Evolutionary conservation across 2,329 filamentous ascomycete species (phyloP), one percentile per base, ranked within the genome.

Genomic region (Cadophora gregata): DNA sequence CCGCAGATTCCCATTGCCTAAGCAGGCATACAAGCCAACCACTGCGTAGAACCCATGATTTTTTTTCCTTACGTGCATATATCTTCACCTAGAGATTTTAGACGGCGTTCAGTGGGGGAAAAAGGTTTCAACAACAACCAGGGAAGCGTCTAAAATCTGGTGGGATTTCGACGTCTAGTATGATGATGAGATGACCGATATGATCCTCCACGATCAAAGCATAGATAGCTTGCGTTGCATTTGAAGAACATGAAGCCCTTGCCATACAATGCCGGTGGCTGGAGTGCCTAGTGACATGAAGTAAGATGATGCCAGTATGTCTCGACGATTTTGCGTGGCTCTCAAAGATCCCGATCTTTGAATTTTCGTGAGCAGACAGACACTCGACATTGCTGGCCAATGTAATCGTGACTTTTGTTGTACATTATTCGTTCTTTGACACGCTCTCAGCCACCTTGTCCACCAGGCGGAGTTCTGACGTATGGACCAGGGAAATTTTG

Each of bases 1-100:
- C 60, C 71, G 69, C 77, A 93, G 91, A 73, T 94, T 88, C 84
- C 92, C 92, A 73, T 91, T 88, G 84, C 91, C 91, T 76, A 94
- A 95, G 86, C 88, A 94, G 81, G 83, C 87, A 72, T 95, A 93
- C 81, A 80, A 85, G 74, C 78, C 84, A 70, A 81, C 81, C 53
- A 68, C 65, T 64, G 62, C 75, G 55, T 74, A 74, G 63, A 38
- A 55, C 31, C 27, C n/a, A 69, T 50, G 60, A 62, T n/a, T n/a
- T n/a, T 58, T 59, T 60, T 77, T 76, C 75, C 78, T 75, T 75
- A 27, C 33, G 24, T 75, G 74, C 42, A 75, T 77, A 75, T 77
- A 73, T 25, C 19, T 55, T 56, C 48, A 63, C 48, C 24, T 75
- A 62, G 59, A 76, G 75, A 77, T 79, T 76, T 71, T 74, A 74